Evolutionary conservation across 169 alveolate species (phyloP).

Genomic region (Theileria parva): DNA sequence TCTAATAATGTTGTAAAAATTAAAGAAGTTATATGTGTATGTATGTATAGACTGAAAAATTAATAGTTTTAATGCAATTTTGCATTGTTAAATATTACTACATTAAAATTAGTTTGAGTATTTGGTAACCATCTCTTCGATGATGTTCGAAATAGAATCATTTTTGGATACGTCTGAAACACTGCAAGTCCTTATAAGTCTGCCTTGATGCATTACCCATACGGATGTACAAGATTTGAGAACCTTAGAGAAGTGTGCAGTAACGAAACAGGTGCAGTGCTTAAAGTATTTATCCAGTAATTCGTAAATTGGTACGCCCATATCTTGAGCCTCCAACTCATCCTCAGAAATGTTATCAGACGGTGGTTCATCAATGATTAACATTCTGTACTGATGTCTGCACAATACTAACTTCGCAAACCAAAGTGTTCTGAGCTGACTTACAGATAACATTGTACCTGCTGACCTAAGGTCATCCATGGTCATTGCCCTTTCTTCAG

Average conservation of each 20-base stretch:
- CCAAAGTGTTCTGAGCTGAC: slow-evolving; percentile 70
- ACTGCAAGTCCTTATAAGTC: not conserved
- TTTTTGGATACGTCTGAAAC: not conserved
- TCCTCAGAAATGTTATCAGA: slow-evolving; percentile 19
- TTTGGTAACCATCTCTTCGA: not conserved
- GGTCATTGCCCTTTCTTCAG: not conserved
- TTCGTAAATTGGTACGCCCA: slow-evolving; percentile 36
- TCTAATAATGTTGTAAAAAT: too few relatives aligned
- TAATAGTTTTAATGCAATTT: too few relatives aligned
- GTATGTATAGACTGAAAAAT: too few relatives aligned
- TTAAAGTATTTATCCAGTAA: slow-evolving; percentile 28
- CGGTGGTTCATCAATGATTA: slow-evolving; percentile 84
- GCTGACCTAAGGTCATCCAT: too few relatives aligned
- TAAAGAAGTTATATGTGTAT: too few relatives aligned
- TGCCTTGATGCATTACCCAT: slow-evolving; percentile 19
- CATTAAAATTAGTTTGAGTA: too few relatives aligned
- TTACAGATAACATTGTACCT: slow-evolving; percentile 14
- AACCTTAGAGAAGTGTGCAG: slow-evolving; percentile 3
- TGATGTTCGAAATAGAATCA: slow-evolving; percentile 6
- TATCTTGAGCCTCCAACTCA: not conserved
- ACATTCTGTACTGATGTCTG: slow-evolving; percentile 67
- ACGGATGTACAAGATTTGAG: slow-evolving; percentile 21
- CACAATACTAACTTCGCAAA: slow-evolving; percentile 72
- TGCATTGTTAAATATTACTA: too few relatives aligned
- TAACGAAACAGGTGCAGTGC: slow-evolving; percentile 40